Evolutionary conservation across 2,329 filamentous ascomycete genomes (phyloP).

Genomic region (Geosmithia flava): DNA sequence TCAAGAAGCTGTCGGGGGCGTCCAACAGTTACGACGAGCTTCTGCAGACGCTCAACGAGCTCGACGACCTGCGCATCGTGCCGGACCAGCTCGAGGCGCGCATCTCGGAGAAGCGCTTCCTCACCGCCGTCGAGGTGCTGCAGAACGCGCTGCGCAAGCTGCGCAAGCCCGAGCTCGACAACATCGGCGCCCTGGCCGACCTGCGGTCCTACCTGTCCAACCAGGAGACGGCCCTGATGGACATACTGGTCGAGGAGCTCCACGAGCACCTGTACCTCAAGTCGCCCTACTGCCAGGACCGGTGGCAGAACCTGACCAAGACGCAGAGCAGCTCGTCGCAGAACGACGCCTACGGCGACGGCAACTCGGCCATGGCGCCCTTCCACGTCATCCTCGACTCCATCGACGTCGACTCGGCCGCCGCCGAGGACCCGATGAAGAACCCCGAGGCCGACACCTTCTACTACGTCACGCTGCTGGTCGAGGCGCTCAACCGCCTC

Average conservation of each 20-base stretch:
- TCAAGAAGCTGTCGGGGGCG: conserved; percentile 77
- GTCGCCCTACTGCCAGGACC: conserved; percentile 90
- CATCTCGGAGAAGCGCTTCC: conserved; percentile 91
- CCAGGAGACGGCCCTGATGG: conserved; percentile 82
- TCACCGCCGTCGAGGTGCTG: conserved; percentile 84
- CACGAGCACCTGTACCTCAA: conserved; percentile 97
- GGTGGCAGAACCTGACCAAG: conserved; percentile 77
- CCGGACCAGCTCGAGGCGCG: conserved; percentile 88
- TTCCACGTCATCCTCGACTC: conserved; percentile 48
- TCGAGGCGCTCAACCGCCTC: conserved; percentile 84
- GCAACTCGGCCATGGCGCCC: conserved; percentile 28
- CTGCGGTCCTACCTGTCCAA: conserved; percentile 80
- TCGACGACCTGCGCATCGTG: conserved; percentile 79
- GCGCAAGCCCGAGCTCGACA: conserved; percentile 77
- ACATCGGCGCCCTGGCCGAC: conserved; percentile 80
- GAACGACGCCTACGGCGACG: conserved; percentile 34
- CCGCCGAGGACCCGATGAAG: conserved; percentile 78
- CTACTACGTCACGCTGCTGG: conserved; percentile 75
- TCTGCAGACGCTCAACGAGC: conserved; percentile 67
- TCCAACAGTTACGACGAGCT: conserved; percentile 88
- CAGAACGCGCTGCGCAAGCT: conserved; percentile 78
- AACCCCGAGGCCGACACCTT: conserved; percentile 96
- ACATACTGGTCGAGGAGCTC: conserved; percentile 93
- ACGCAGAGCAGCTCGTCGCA: conserved; percentile 38
- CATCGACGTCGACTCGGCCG: conserved; percentile 45